phyloP scores from a whole-genome alignment of 495 filamentous ascomycete genomes.

The Penicillium desertorum region DNA sequence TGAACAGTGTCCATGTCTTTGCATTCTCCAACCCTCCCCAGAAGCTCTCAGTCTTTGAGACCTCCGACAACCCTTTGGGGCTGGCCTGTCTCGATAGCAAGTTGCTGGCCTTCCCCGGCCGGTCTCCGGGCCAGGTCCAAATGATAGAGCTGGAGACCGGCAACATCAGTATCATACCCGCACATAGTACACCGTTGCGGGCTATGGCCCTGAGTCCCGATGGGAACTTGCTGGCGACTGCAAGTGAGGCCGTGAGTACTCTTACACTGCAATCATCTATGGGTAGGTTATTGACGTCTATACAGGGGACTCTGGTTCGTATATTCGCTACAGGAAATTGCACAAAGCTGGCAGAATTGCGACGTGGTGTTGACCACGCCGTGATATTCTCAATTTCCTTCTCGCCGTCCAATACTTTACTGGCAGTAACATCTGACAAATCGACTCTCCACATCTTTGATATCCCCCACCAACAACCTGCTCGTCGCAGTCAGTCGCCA shows the following conservation, averaged over 20 bases:
- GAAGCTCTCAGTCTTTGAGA: conserved; percentile 76
- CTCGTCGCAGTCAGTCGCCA: conserved; percentile 37
- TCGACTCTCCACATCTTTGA: conserved; percentile 94
- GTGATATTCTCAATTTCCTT: conserved; percentile 84
- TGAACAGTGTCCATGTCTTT: conserved; percentile 82
- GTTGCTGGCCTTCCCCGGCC: conserved; percentile 76
- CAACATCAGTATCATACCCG: conserved; percentile 91
- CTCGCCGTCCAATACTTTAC: conserved; percentile 70
- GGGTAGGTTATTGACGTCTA: conserved; percentile 11
- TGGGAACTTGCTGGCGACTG: conserved; percentile 82
- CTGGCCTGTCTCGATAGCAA: conserved; percentile 74
- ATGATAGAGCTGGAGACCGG: conserved; percentile 77
- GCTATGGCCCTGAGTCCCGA: conserved; percentile 80
- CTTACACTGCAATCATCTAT: not conserved
- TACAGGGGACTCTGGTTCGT: conserved; percentile 81
- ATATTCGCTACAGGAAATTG: conserved; percentile 76
- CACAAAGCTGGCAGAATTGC: conserved; percentile 75
- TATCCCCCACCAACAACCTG: conserved; percentile 48
- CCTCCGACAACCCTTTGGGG: conserved; percentile 80
- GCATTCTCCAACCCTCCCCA: conserved; percentile 75
- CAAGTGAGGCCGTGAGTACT: conserved; percentile 72
- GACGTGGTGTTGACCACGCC: conserved; percentile 85
- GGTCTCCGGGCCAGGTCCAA: conserved; percentile 87
- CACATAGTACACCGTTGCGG: conserved; percentile 74
- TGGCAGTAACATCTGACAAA: conserved; percentile 97